Evolutionary conservation across 2,329 filamentous ascomycete species (phyloP).

Genomic region (Grosmannia penicillata): DNA sequence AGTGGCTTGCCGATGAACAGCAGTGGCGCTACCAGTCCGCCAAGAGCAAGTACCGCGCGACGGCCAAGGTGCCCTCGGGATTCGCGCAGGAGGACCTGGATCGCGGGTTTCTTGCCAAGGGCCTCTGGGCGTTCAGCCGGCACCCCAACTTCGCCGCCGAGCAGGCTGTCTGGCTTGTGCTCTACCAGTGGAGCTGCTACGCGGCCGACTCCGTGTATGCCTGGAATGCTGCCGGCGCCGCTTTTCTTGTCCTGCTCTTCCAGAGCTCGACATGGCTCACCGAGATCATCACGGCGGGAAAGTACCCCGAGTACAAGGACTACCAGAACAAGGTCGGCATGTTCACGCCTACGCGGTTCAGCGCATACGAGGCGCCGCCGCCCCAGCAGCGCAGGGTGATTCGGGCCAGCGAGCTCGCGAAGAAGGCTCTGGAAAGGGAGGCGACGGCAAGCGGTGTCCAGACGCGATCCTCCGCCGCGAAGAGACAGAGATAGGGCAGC

Average conservation of each 20-base stretch:
- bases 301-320: conserved; percentile 76
- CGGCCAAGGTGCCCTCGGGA: conserved; percentile 51
- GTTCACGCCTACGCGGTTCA: conserved; percentile 53
- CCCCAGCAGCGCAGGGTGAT: conserved; percentile 27
- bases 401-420: conserved; percentile 33
- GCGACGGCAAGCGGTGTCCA: conserved; percentile 4
- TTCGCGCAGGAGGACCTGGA: conserved; percentile 66
- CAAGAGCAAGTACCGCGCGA: conserved; percentile 60
- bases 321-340: conserved; percentile 75
- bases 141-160: conserved; percentile 95
- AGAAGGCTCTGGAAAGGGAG: conserved; percentile 26
- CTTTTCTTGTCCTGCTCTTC: conserved; percentile 65
- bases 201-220: conserved; percentile 56
- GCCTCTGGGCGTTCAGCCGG: conserved; percentile 75
- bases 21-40: conserved; percentile 84
- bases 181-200: conserved; percentile 82
- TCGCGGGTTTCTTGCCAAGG: conserved; percentile 72
- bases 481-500: no score
- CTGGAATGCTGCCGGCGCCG: conserved; percentile 61
- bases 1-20: conserved; percentile 79
- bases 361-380: conserved; percentile 26
- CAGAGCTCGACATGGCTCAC: conserved; percentile 82
- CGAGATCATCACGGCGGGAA: conserved; percentile 61
- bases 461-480: conserved; percentile 6
- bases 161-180: conserved; percentile 72